Base-by-base conservation (phyloP, 495 filamentous ascomycete species). In the Elasticomyces elasticus region DNA sequence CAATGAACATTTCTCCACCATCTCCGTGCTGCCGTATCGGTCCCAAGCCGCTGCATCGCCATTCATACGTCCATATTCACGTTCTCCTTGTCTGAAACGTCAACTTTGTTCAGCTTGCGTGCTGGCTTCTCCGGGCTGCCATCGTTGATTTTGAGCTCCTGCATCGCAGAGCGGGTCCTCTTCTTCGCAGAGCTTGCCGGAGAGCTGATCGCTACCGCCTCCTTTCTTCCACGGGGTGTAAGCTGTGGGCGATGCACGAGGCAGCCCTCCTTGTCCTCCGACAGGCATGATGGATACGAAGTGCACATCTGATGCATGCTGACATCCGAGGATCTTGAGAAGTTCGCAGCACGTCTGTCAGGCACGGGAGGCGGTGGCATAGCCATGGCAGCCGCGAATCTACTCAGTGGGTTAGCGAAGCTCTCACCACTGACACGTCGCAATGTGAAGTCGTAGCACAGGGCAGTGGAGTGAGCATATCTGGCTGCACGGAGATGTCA, bases 271-370 rank as follows among this genome's bases (percentile, higher is more conserved):
- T 26, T 48, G 19, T 53, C 56, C 37, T 62, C 60, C 4, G 45
- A 26, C 22, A 44, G 27, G 49, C 60, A 62, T 17, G 51, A 38
- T 15, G 60, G 60, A 43, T 49, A 62, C 20, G 38, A 45, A 27
- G 23, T 51, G 49, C 60, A 62, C 27, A 47, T 48, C 33, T 41
- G 27, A 30, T 62, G 60, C 60, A 62, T 62, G 52, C 60, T 62
- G 41, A 60, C 41, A 38, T 62, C 60, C 5, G 52, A 56, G 58
- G 48, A 52, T 25, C 51, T 33, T n/a, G 56, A 60, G 11, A 15
- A 5, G 24, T 45, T 45, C 20, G 47, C 27, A 12, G 11, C 52
- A 20, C 58, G 56, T n/a, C 50, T 25, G 23, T 50, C 40, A 26
- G 55, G 55, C 10, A 52, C 15, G 1, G 56, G 56, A n/a, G 56